Evolutionary conservation across 257 asterid genomes (phyloP).

Genomic region (Craterostigma plantagineum): DNA sequence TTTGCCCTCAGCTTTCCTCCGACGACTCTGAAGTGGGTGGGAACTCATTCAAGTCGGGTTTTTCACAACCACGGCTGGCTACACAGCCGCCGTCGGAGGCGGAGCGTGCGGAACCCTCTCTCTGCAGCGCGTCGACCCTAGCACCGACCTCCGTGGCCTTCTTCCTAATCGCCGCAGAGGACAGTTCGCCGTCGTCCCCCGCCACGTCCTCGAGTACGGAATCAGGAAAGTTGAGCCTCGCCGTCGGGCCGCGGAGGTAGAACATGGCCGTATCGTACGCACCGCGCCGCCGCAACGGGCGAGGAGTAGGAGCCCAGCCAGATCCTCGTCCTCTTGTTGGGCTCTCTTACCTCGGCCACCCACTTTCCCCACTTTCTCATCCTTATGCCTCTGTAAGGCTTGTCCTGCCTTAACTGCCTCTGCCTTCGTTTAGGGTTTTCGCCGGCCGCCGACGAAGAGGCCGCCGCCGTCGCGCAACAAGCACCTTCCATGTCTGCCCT

Average conservation of each 20-base stretch:
- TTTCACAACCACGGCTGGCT: too few species aligned
- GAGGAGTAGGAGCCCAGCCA: constrained; percentile 37
- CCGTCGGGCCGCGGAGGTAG: constrained; percentile 37
- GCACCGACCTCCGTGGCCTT: constrained; percentile 35
- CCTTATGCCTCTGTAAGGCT: constrained; percentile 29
- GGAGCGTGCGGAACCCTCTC: too few species aligned
- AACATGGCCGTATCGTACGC: constrained; percentile 34
- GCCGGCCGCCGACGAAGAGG: too few species aligned
- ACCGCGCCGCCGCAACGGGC: constrained; percentile 39
- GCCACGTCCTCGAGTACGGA: constrained; percentile 12
- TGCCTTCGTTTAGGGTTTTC: constrained; percentile 14
- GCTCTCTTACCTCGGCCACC: constrained; percentile 32
- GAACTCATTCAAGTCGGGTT: too few species aligned
- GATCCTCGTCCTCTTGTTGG: constrained; percentile 30
- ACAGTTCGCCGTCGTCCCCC: constrained; percentile 11
- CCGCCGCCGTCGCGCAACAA: too few species aligned
- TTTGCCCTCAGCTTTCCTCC: too few species aligned
- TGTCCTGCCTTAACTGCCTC: constrained; percentile 13
- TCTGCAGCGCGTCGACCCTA: constrained; percentile 25
- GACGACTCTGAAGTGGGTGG: neutral
- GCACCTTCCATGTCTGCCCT: too few species aligned
- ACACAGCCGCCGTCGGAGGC: too few species aligned
- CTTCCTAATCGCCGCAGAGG: constrained; percentile 33
- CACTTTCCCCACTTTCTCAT: constrained; percentile 41
- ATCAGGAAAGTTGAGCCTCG: constrained; percentile 35